Base-by-base conservation (phyloP, 139 green algal species). In the Nannochloris sp. region DNA sequence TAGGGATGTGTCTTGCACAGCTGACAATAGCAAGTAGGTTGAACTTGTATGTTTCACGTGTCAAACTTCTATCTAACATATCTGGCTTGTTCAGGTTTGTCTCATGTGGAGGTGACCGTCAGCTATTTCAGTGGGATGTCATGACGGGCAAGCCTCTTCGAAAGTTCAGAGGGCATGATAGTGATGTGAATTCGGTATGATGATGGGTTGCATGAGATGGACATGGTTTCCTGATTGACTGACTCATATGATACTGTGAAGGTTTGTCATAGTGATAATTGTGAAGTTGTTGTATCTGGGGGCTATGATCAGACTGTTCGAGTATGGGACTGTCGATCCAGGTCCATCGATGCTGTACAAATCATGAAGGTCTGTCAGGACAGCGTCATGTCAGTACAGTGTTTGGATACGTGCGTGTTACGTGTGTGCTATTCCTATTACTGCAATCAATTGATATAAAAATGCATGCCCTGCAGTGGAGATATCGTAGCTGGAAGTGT, bases 111-210 rank as follows among this genome's bases (percentile, higher is more conserved):
- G 89, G 84, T 20, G 93, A 98, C 74, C 63, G 69, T 11, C 63
- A 89, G 62, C 70, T 96, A 4, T 93, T 97, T 66, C 61, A 91
- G 23, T 97, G 92, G 91, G 93, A 98, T 62, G 93, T 98, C 2
- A 66, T 75, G 3, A 82, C 79, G 11, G 92, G 82, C 11, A 65
- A 64, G 9, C 85, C 90, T 56, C 82, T 97, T 5, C 76, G 92
- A 8, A 88, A 88, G 62, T 91, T 97, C 57, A 59, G 71, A 12
- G 93, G 92, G 1, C 92, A 98, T 66, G 92, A 97, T 43, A 78
- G 69, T 10, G 71, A 71, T 30, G 68, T 91, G 44, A 94, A 95
- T 61, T 71, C 85, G 28, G 84, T 94, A 46, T 64, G 46, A 40
- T 6, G 33, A 40, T 40, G 33, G 11, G 33, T 40, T 53, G 46